Base-by-base conservation (phyloP, 257 asterid species). In the Jaltomata sinuosa region DNA sequence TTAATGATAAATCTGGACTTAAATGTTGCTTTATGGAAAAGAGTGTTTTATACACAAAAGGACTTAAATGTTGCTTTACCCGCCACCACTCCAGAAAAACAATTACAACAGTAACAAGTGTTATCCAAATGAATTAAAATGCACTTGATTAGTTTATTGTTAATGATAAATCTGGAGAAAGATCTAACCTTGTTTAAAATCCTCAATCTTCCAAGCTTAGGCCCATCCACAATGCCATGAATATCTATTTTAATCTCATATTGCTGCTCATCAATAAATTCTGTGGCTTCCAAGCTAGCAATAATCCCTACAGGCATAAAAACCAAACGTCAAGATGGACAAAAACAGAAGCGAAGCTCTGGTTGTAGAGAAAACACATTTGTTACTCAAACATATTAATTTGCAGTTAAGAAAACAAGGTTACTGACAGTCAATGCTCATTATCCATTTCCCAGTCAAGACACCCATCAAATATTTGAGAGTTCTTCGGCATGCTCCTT, bases 401-500 rank as follows among this genome's bases (percentile, higher is more conserved):
- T 22, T 36, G 22, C 80, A 57, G 42, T 36, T 57, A 47, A 40
- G 15, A 3, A 47, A 40, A 54, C 36, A 79, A 76, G 57, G 32
- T 19, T 80, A 90, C 99, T 91, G 80, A 96, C 99, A 96, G 10
- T 91, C 87, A 10, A 91, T 89, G 83, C 89, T 91, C 87, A 96
- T 80, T 85, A 94, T 91, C 99, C 99, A 96, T 91, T 94, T 94
- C 78, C 99, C 99, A 87, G 91, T 96, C 91, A 96, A 83, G 85
- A 96, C 87, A 36, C 98, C 98, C 99, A 93, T 96, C 90, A 96
- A 87, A 87, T 89, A 91, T 80, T 96, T 96, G 85, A 93, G 93
- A 79, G 98, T 96, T 84, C 99, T 89, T 91, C 90, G 91, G 89
- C 99, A 93, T 25, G 97, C 94, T 64, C 98, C 95, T 85, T 91